phyloP scores from a whole-genome alignment of 164 flowering plant species.

The Tinospora cordifolia region DNA sequence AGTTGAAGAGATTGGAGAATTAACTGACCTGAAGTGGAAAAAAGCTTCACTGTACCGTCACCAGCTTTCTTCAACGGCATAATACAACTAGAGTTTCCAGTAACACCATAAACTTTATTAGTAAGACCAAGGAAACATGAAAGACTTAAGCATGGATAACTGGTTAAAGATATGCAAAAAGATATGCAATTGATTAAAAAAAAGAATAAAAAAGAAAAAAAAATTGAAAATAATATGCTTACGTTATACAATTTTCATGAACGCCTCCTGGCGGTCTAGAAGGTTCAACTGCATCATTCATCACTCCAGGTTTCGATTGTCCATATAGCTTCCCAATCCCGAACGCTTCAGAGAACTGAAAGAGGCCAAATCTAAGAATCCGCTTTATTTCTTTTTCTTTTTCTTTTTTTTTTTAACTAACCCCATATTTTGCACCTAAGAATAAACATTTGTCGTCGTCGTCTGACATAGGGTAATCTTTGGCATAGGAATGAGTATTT shows the following conservation, averaged over 20 bases:
- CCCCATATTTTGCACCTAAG: not conserved
- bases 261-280: slow-evolving; percentile 53
- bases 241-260: slow-evolving; percentile 93
- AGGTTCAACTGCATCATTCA: slow-evolving; percentile 51
- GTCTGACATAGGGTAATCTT: too few species aligned
- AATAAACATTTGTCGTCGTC: too few species aligned
- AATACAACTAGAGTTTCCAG: slow-evolving; percentile 48
- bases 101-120: not conserved
- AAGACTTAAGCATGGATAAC: not conserved
- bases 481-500: too few species aligned
- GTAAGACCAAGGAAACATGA: not conserved
- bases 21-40: slow-evolving; percentile 90
- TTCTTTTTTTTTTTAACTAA: too few species aligned
- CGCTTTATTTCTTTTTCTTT: too few species aligned
- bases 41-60: slow-evolving; percentile 37
- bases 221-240: slow-evolving; percentile 5
- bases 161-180: not conserved
- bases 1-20: not conserved
- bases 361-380: slow-evolving; percentile 8
- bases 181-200: not conserved
- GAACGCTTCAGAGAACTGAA: slow-evolving; percentile 89
- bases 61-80: slow-evolving; percentile 51
- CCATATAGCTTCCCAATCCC: slow-evolving; percentile 97
- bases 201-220: not conserved
- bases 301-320: slow-evolving; percentile 53